These are phyloP conservation scores for Limnanthes douglasii DNA, from an alignment of 345 rosid species.

Conservation along the genomic window DNA sequence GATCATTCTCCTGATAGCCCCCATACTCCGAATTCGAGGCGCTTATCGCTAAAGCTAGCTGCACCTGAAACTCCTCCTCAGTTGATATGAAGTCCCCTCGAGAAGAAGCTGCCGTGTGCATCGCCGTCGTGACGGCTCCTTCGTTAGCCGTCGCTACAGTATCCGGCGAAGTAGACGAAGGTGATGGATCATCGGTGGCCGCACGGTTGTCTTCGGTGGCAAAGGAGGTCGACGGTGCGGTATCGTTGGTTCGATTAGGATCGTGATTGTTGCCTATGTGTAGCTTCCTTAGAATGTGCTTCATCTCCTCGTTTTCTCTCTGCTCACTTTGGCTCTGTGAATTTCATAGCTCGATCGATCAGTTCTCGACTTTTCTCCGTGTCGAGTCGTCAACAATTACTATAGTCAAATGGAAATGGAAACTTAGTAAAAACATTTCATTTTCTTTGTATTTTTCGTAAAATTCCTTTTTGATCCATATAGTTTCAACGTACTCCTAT, in stretches of 20 bases:
- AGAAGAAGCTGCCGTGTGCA: conserved; percentile 9
- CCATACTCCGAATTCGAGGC: conserved; percentile 68
- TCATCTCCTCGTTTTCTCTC: conserved; percentile 31
- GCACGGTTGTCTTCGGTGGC: conserved; percentile 35
- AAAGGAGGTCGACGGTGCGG: conserved; percentile 20
- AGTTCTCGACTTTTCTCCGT: too few relatives aligned
- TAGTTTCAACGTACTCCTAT: too few relatives aligned
- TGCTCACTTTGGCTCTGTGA: too few relatives aligned
- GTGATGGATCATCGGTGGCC: conserved; percentile 23
- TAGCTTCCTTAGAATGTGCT: conserved; percentile 87
- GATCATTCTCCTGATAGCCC: conserved; percentile 66
- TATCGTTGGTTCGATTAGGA: conserved; percentile 55
- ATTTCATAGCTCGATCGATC: conserved; percentile 9
- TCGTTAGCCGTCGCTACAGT: conserved; percentile 8
- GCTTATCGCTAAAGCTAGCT: conserved; percentile 91
- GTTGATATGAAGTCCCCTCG: conserved; percentile 51
- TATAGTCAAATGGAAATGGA: conserved; percentile 9
- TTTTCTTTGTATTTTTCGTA: too few relatives aligned
- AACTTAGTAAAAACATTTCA: too few relatives aligned
- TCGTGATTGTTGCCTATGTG: conserved; percentile 69
- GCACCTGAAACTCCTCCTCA: conserved; percentile 96
- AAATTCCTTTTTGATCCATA: too few relatives aligned
- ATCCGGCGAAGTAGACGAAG: conserved; percentile 26
- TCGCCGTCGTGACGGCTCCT: conserved; percentile 3
- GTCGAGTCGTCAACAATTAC: neutral